A percentile compares a stretch with the other conserved stretches of the same genome.
These are phyloP conservation scores for Spencermartinsiella europaea DNA, from an alignment of 805 yeast genomes.

Conservation along the genomic window DNA sequence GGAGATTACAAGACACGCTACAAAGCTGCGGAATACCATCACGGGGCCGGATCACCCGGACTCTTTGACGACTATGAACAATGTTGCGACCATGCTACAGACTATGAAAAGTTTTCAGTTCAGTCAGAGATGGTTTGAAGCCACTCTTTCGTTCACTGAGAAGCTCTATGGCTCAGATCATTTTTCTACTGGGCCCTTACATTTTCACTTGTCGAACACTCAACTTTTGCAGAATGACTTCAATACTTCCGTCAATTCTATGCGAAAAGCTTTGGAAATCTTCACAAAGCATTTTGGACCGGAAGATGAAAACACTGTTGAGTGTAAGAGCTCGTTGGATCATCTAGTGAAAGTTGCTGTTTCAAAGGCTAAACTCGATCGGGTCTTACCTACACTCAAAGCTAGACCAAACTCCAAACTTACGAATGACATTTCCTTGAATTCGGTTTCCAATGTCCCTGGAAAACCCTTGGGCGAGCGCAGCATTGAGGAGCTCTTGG, in stretches of 20 bases:
- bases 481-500: slow-evolving; percentile 67
- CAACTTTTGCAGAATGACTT: slow-evolving; percentile 49
- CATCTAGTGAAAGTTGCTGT: slow-evolving; percentile 50
- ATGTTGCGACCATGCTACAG: slow-evolving; percentile 57
- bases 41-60: slow-evolving; percentile 68
- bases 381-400: slow-evolving; percentile 1
- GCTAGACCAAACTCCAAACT: slow-evolving; percentile 2
- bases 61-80: slow-evolving; percentile 53
- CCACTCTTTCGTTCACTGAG: slow-evolving; percentile 48
- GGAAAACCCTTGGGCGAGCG: slow-evolving; percentile 45
- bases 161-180: slow-evolving; percentile 52
- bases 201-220: slow-evolving; percentile 64
- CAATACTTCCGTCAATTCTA: slow-evolving; percentile 51
- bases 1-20: slow-evolving; percentile 54
- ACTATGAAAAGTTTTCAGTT: slow-evolving; percentile 43
- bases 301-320: slow-evolving; percentile 60
- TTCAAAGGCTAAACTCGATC: slow-evolving; percentile 39
- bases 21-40: slow-evolving; percentile 53
- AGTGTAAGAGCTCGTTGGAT: slow-evolving; percentile 58
- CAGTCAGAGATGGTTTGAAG: slow-evolving; percentile 47
- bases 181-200: slow-evolving; percentile 57
- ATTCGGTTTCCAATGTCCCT: slow-evolving; percentile 3
- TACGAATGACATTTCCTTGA: neutral
- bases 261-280: slow-evolving; percentile 50
- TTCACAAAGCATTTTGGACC: slow-evolving; percentile 60